phyloP scores from a whole-genome alignment of 2,329 filamentous ascomycete genomes.

The Botryotinia narcissicola region DNA sequence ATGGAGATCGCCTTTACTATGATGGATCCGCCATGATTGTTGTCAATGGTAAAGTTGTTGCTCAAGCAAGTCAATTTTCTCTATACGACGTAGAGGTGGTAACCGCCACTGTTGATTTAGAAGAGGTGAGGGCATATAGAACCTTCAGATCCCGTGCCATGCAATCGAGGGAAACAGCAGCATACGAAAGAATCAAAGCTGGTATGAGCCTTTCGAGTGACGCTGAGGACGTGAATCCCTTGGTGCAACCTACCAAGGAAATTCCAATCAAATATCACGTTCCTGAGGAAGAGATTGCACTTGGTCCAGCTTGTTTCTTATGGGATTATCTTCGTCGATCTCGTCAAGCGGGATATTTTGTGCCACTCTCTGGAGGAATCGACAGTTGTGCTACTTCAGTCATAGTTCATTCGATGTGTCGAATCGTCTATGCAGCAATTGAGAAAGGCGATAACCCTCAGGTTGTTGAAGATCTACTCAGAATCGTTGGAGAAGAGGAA shows the following conservation, averaged over 20 bases:
- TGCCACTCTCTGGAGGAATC: conserved; percentile 20
- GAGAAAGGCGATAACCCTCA: conserved; percentile 47
- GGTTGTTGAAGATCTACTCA: conserved; percentile 52
- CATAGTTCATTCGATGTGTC: conserved; percentile 39
- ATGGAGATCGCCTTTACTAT: conserved; percentile 56
- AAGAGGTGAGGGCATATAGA: conserved; percentile 65
- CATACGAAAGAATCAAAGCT: conserved; percentile 43
- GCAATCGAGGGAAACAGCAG: conserved; percentile 33
- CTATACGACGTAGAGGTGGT: conserved; percentile 62
- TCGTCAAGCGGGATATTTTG: conserved; percentile 18
- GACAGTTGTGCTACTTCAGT: conserved; percentile 19
- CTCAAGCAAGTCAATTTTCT: conserved; percentile 49
- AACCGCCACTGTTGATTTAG: conserved; percentile 65
- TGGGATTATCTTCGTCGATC: conserved; percentile 20
- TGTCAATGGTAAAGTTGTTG: conserved; percentile 58
- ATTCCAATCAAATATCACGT: conserved; percentile 12
- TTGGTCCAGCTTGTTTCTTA: conserved; percentile 17
- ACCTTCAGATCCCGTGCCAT: conserved; percentile 33
- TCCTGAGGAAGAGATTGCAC: conserved; percentile 20
- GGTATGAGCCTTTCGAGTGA: conserved; percentile 46
- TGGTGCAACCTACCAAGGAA: conserved; percentile 37
- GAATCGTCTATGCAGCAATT: conserved; percentile 54
- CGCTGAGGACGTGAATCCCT: conserved; percentile 45
- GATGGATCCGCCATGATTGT: conserved; percentile 61
- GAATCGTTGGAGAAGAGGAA: conserved; percentile 50